phyloP scores from a whole-genome alignment of 371 early-diverging fungal genomes.

The Circinella umbellata region DNA sequence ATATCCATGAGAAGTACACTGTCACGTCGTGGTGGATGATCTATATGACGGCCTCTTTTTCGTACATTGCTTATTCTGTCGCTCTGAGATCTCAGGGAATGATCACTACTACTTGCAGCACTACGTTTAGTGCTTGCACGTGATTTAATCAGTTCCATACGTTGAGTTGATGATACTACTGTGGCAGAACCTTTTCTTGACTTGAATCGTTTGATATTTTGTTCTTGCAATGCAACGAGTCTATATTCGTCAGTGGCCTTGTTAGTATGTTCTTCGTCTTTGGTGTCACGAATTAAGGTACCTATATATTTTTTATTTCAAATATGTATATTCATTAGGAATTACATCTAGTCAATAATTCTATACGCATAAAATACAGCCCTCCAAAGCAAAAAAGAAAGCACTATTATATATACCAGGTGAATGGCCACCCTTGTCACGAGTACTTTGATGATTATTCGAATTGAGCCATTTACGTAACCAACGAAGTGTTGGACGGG shows the following conservation, averaged over 20 bases:
- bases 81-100: background rate
- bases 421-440: conserved; percentile 48
- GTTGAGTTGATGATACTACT: background rate
- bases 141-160: background rate
- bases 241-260: background rate
- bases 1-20: conserved; percentile 1
- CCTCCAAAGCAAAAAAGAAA: background rate
- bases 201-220: background rate
- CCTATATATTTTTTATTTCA: background rate
- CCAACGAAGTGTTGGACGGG: conserved; percentile 50
- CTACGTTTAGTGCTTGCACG: background rate
- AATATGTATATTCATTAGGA: no score
- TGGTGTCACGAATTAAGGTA: background rate
- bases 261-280: background rate
- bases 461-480: conserved; percentile 56
- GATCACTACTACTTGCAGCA: background rate
- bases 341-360: background rate
- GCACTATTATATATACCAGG: conserved; percentile 25
- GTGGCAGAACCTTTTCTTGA: background rate
- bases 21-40: background rate
- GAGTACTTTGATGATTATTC: conserved; percentile 45
- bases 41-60: background rate
- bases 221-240: background rate
- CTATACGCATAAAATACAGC: background rate
- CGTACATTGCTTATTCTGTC: background rate